Percentiles rank a stretch among this genome's conserved stretches.
phyloP scores from a whole-genome alignment of 331 rosid species.

The Dryas integrifolia region DNA sequence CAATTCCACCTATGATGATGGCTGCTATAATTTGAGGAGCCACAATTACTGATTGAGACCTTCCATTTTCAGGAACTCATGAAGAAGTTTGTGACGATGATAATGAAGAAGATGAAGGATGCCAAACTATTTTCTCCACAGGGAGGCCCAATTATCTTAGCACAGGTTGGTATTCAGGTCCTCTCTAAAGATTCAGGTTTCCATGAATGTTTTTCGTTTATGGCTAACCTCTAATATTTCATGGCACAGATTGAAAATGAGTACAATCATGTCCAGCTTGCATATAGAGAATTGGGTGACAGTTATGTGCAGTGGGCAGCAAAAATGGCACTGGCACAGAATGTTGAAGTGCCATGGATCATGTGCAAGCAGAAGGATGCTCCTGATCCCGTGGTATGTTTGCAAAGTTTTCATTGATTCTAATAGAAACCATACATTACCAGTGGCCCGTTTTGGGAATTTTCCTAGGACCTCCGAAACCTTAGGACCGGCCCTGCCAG shows the following conservation, averaged over 20 bases:
- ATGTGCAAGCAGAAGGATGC: constrained; percentile 97
- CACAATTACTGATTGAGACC: not conserved
- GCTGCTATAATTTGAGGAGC: not conserved
- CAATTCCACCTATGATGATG: not conserved
- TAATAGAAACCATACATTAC: not conserved
- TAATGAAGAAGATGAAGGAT: constrained; percentile 56
- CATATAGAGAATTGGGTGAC: constrained; percentile 52
- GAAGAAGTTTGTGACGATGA: constrained; percentile 47
- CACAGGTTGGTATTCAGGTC: constrained; percentile 53
- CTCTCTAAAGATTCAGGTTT: not conserved
- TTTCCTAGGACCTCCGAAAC: too few species aligned
- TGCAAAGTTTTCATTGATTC: constrained; percentile 5
- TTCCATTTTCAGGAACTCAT: constrained; percentile 54
- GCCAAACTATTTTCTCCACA: constrained; percentile 72
- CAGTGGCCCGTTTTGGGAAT: not conserved
- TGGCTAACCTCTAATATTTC: not conserved
- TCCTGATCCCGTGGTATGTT: constrained; percentile 83
- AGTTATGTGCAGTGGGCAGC: constrained; percentile 89
- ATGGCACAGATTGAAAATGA: constrained; percentile 75
- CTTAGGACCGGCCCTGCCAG: too few species aligned
- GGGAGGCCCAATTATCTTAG: constrained; percentile 87
- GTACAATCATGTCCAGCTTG: constrained; percentile 73
- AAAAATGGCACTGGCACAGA: constrained; percentile 46
- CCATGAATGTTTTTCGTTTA: not conserved
- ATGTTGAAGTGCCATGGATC: constrained; percentile 78